Evolutionary conservation across 495 filamentous ascomycete genomes (phyloP).

Genomic region (Aspergillus hancockii): DNA sequence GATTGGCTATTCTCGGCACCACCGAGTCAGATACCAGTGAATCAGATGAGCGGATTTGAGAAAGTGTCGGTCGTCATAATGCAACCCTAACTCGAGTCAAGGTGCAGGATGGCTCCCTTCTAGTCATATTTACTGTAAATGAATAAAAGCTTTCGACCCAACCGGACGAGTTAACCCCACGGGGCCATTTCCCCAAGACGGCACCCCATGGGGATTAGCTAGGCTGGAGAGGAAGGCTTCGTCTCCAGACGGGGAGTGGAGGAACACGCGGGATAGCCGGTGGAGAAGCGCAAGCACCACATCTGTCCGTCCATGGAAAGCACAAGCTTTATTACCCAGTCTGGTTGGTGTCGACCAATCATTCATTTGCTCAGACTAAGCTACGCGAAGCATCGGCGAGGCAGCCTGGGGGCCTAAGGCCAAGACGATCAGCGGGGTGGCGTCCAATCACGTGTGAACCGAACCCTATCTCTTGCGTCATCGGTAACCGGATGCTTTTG

Average conservation of each 20-base stretch:
- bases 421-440: slow-evolving; percentile 3
- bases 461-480: slow-evolving; percentile 6
- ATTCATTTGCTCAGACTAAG: not conserved
- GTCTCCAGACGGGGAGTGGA: slow-evolving; percentile 1
- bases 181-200: not conserved
- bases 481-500: not conserved
- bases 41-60: not conserved
- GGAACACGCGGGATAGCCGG: not conserved
- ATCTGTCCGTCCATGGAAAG: not conserved
- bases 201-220: slow-evolving; percentile 8
- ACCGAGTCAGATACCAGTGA: not conserved
- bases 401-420: not conserved
- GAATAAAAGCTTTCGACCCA: not conserved
- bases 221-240: not conserved
- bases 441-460: not conserved
- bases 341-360: not conserved
- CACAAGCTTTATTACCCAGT: not conserved
- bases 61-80: not conserved
- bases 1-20: not conserved
- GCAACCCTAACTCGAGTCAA: not conserved
- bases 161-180: not conserved
- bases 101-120: not conserved
- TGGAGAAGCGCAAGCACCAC: not conserved
- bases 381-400: not conserved
- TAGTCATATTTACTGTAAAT: not conserved